phyloP scores from a whole-genome alignment of 306 rosid species.

The Castanospermum australe region DNA sequence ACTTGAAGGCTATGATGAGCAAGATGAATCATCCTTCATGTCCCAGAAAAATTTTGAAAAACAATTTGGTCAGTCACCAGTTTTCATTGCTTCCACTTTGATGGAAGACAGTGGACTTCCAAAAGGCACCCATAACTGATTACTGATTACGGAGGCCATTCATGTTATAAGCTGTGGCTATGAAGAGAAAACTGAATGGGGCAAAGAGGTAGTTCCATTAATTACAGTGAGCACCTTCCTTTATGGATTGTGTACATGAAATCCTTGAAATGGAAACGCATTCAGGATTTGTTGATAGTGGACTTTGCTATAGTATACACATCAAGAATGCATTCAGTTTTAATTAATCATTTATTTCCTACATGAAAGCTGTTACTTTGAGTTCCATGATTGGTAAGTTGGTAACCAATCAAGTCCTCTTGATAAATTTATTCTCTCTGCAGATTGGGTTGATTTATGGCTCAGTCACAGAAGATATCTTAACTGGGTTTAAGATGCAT shows the following conservation, averaged over 20 bases:
- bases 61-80: conserved; percentile 82
- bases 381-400: conserved; percentile 8
- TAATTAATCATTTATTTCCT: neutral
- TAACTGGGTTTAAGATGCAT: conserved; percentile 98
- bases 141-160: conserved; percentile 84
- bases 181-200: conserved; percentile 98
- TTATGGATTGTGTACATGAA: neutral
- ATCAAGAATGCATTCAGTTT: neutral
- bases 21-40: conserved; percentile 74
- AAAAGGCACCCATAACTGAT: conserved; percentile 56
- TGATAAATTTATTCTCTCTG: conserved; percentile 12
- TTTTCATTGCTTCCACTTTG: conserved; percentile 85
- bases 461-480: conserved; percentile 82
- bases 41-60: conserved; percentile 70
- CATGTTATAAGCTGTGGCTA: conserved; percentile 93
- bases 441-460: conserved; percentile 99
- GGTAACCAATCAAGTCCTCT: conserved; percentile 7
- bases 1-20: conserved; percentile 72
- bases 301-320: neutral
- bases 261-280: neutral
- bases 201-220: conserved; percentile 69
- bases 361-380: neutral
- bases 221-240: neutral
- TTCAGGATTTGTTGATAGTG: neutral
- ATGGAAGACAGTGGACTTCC: conserved; percentile 85